Evolutionary conservation across 257 asterid genomes (phyloP).

Genomic region (Nicotiana attenuata): DNA sequence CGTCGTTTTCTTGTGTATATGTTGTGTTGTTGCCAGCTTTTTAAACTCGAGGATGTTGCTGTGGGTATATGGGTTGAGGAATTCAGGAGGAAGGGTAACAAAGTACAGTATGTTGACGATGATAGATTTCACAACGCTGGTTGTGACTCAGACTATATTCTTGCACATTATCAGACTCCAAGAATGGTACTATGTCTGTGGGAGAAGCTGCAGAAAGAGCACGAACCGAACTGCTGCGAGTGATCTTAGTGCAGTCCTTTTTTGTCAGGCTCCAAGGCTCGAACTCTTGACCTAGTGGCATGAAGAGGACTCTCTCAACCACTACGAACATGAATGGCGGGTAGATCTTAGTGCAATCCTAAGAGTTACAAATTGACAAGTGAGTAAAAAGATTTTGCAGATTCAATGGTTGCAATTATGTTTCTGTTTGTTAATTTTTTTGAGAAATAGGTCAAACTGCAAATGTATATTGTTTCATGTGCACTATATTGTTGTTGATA

Average conservation of each 20-base stretch:
- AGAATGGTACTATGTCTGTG: slow-evolving; percentile 74
- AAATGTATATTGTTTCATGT: neutral
- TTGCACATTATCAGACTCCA: slow-evolving; percentile 91
- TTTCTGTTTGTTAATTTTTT: neutral
- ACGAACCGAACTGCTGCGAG: slow-evolving; percentile 71
- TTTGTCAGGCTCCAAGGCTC: too few species aligned
- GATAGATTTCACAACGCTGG: slow-evolving; percentile 69
- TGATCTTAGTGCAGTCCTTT: slow-evolving; percentile 14
- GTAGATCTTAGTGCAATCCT: neutral
- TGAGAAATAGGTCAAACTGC: neutral
- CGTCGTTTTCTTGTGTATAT: neutral
- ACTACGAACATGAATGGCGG: too few species aligned
- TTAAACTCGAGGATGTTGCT: slow-evolving; percentile 95
- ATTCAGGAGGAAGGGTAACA: slow-evolving; percentile 39
- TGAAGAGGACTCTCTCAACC: too few species aligned
- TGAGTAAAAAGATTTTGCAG: neutral
- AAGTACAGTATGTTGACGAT: slow-evolving; percentile 48
- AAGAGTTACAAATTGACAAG: neutral
- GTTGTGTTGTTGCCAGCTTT: slow-evolving; percentile 39
- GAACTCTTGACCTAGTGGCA: too few species aligned
- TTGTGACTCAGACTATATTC: slow-evolving; percentile 67
- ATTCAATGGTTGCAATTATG: neutral
- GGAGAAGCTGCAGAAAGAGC: slow-evolving; percentile 77
- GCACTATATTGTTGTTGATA: neutral
- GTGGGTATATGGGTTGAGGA: slow-evolving; percentile 86